Conservation (phyloP, 495 filamentous ascomycete genomes). For the Talaromyces nanjingensis region DNA sequence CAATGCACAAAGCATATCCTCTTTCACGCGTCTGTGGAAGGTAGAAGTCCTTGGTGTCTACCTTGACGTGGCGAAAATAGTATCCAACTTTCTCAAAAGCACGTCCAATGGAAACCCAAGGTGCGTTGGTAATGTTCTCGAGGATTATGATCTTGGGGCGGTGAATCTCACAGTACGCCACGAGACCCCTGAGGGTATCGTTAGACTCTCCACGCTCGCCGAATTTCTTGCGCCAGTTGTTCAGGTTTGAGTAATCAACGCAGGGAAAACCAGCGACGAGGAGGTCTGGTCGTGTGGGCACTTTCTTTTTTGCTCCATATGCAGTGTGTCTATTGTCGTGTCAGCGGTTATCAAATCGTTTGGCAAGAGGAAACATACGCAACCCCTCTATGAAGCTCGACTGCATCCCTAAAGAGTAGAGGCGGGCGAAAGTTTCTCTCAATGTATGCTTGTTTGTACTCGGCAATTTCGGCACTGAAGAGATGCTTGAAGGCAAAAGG, state of each 20-base stretch:
- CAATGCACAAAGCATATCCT: constrained; percentile 63
- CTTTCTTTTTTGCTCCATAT: constrained; percentile 50
- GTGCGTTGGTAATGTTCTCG: constrained; percentile 64
- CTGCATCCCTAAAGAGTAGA: constrained; percentile 63
- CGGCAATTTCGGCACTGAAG: constrained; percentile 75
- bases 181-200: constrained; percentile 59
- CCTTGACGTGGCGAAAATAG: constrained; percentile 25
- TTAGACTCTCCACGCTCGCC: constrained; percentile 57
- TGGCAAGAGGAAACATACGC: constrained; percentile 46
- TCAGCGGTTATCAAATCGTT: constrained; percentile 16
- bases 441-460: constrained; percentile 76
- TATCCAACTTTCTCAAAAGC: constrained; percentile 52
- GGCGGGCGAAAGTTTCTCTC: constrained; percentile 60
- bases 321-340: constrained; percentile 54
- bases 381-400: constrained; percentile 44
- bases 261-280: constrained; percentile 73
- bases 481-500: constrained; percentile 50
- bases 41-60: constrained; percentile 73
- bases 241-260: constrained; percentile 57
- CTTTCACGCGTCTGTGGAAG: constrained; percentile 72
- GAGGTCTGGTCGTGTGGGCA: constrained; percentile 59
- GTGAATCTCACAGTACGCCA: constrained; percentile 47
- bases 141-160: constrained; percentile 61
- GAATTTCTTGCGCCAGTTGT: constrained; percentile 31
- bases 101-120: constrained; percentile 51